Evolutionary conservation across 2,329 filamentous ascomycete species (phyloP), one percentile per base, ranked within the genome.

Genomic region (Exophiala dermatitidis): DNA sequence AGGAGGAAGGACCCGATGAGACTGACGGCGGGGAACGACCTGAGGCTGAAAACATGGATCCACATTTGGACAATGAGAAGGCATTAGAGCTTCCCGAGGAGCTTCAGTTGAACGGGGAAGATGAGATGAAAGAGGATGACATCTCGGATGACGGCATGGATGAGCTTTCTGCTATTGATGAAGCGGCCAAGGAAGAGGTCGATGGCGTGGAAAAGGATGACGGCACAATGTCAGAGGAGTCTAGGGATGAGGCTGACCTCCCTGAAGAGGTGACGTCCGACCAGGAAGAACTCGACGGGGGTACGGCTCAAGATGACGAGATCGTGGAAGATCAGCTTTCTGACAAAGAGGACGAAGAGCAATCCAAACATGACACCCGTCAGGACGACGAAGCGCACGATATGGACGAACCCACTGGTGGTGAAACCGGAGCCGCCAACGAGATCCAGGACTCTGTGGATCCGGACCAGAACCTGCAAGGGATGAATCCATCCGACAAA

Each of bases 41-140:
- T 55, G 80, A 86, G 48, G 74, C 74, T 49, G 82, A 86, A 66
- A 76, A 80, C 55, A 78, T 81, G 55, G 84, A 88, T 67, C 85
- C 89, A 48, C 85, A 91, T 63, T 81, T 88, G 1, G 81, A 91
- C 62, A 85, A 95, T 66, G 84, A 89, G 62, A 84, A 95, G 56
- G 83, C 85, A 1, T 75, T 95, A 55, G 89, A 90, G 43, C 75
- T 95, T 26, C 90, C 90, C 0, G 90, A 95, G 40, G 88, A 95
- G 60, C 85, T 96, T 77, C 84, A 94, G 53, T 78, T 93, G 51
- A 85, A 91, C 59, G 85, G 81, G 5, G 74, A 87, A 30, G 79
- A 81, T 32, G 74, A 80, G 46, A 65, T 60, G 12, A 79, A 79
- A 3, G 75, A 71, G 32, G 70, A 68, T 10, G 75, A 74, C 60